These are phyloP conservation scores for Fusarium tuaranense DNA, from an alignment of 2,329 filamentous ascomycete genomes.

Conservation along the genomic window DNA sequence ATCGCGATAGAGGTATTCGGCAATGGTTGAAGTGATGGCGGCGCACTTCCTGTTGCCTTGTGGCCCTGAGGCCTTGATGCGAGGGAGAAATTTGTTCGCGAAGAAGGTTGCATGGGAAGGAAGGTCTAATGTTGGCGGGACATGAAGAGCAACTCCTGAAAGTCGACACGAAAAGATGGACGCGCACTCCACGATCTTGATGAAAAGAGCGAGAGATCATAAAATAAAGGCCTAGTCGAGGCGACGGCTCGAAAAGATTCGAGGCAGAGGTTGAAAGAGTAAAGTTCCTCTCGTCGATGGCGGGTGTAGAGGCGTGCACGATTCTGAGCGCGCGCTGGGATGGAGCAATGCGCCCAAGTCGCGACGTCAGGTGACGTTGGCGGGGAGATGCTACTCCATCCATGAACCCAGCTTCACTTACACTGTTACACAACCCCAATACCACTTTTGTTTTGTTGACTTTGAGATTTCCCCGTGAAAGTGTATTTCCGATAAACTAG, in stretches of 20 bases:
- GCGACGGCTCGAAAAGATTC: slow-evolving; percentile 1
- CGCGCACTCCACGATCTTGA: background rate
- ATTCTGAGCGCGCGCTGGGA: slow-evolving; percentile 21
- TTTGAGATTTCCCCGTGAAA: background rate
- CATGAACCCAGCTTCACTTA: background rate
- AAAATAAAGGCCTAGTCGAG: background rate
- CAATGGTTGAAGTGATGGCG: slow-evolving; percentile 4
- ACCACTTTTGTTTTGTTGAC: background rate
- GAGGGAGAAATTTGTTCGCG: slow-evolving; percentile 23
- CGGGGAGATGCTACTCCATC: slow-evolving; percentile 3
- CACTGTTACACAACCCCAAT: background rate
- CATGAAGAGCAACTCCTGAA: slow-evolving; percentile 21
- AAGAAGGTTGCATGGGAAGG: slow-evolving; percentile 26
- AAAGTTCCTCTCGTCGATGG: slow-evolving; percentile 13
- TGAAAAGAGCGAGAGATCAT: background rate
- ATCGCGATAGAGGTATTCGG: background rate
- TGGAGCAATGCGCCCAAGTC: slow-evolving; percentile 34
- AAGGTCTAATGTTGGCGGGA: slow-evolving; percentile 8
- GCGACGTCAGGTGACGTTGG: slow-evolving; percentile 45
- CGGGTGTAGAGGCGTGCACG: slow-evolving; percentile 11
- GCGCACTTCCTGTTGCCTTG: slow-evolving; percentile 12
- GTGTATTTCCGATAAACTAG: background rate
- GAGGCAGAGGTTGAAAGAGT: slow-evolving; percentile 13
- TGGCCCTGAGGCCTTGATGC: slow-evolving; percentile 14
- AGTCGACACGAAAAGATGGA: slow-evolving; percentile 4